Evolutionary conservation across 2,329 filamentous ascomycete genomes (phyloP), one percentile per base, ranked within the genome.

Genomic region (Talaromyces piceae): DNA sequence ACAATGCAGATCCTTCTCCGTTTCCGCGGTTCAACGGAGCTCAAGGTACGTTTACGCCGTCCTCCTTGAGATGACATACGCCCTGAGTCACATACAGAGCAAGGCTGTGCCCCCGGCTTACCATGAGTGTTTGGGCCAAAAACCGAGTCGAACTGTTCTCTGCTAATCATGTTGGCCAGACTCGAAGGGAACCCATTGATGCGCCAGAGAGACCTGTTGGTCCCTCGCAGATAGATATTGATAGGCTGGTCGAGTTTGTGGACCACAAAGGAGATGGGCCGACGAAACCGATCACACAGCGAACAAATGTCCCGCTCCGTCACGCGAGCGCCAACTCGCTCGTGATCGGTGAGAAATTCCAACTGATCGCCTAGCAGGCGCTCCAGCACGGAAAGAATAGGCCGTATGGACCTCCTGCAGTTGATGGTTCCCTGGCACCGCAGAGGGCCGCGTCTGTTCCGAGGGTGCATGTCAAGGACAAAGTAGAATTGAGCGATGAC

Each of bases 151-250:
- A 59, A 45, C 20, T 48, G 41, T 43, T 59, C 43, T 6, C 27
- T 33, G 16, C 41, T 49, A 13, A 48, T 44, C 31, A 60, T 48
- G 2, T 47, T 55, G 8, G 22, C 45, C 11, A 58, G 16, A 31
- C 20, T 56, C 2, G 45, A 51, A 25, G 49, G 59, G 37, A 61
- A 61, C 3, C 56, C 54, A 11, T 54, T 51, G 23, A 60, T 58
- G 25, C 54, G 54, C 56, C 47, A 61, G 11, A 47, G 33, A 27
- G 44, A 47, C 23, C 58, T 55, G 1, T 39, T 39, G 30, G 48
- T 33, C 18, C 48, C 33, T 44, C 55, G 44, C 18, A 61, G 30
- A 41, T 54, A 60, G 27, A 61, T 54, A 27, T 57, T 58, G 3
- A 58, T 37, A 13, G 39, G 46, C 23, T 59, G 26, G 9, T 56